Evolutionary conservation across 225 moss, liverwort and hornwort species (phyloP).

Genomic region (Ulota crispa): DNA sequence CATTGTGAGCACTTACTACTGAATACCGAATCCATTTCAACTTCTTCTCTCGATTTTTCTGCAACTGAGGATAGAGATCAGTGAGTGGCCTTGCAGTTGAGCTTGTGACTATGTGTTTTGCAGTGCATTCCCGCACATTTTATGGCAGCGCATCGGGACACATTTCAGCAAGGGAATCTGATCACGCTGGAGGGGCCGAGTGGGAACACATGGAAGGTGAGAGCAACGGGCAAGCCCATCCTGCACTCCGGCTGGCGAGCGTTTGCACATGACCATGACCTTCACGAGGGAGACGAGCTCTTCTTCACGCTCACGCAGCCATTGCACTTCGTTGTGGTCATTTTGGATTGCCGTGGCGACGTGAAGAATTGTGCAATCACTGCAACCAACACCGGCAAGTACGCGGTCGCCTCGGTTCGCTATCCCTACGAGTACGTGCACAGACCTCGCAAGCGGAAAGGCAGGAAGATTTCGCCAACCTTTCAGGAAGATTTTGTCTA

Average conservation of each 20-base stretch:
- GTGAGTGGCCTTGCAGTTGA: background rate
- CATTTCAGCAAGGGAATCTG: slow-evolving; percentile 30
- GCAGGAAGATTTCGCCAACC: background rate
- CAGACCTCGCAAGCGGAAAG: slow-evolving; percentile 31
- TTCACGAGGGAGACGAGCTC: slow-evolving; percentile 44
- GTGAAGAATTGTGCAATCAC: slow-evolving; percentile 28
- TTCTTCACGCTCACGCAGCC: slow-evolving; percentile 37
- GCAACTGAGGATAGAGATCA: background rate
- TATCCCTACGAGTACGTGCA: slow-evolving; percentile 23
- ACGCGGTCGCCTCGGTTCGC: slow-evolving; percentile 21
- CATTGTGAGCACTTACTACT: slow-evolving; percentile 26
- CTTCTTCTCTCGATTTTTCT: background rate
- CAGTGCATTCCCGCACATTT: slow-evolving; percentile 51
- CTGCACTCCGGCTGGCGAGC: slow-evolving; percentile 51
- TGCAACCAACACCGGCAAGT: slow-evolving; percentile 42
- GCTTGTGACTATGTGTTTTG: background rate
- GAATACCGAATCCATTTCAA: background rate
- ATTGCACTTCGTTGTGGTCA: slow-evolving; percentile 37
- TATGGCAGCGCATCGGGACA: slow-evolving; percentile 33
- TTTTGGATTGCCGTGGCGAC: slow-evolving; percentile 22
- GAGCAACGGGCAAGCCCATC: slow-evolving; percentile 25
- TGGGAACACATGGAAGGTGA: slow-evolving; percentile 41
- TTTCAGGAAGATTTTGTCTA: background rate
- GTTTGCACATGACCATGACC: slow-evolving; percentile 49
- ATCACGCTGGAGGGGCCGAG: slow-evolving; percentile 51